Evolutionary conservation across 306 rosid species (phyloP).

Genomic region (Albizia julibrissin): DNA sequence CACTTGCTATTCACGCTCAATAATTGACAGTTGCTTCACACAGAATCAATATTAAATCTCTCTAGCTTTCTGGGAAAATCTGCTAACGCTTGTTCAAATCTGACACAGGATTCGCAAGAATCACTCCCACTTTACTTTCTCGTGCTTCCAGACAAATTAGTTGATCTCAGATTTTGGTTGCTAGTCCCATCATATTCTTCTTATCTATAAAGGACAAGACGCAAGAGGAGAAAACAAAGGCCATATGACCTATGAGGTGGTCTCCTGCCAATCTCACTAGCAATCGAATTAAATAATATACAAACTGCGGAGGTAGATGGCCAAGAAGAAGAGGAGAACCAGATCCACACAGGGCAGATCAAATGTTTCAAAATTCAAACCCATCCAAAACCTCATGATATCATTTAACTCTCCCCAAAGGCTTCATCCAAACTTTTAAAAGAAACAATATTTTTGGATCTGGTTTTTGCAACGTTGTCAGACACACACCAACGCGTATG

Average conservation of each 20-base stretch:
- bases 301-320: constrained; percentile 30
- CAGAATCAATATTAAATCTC: neutral
- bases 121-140: neutral
- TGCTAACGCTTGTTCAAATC: neutral
- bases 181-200: neutral
- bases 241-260: constrained; percentile 24
- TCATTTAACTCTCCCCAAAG: constrained; percentile 39
- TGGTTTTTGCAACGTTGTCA: constrained; percentile 33
- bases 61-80: neutral
- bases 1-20: neutral
- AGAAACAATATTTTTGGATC: constrained; percentile 38
- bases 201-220: constrained; percentile 31
- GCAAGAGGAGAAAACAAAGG: constrained; percentile 30
- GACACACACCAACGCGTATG: constrained; percentile 33
- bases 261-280: constrained; percentile 31
- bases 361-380: constrained; percentile 36
- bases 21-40: neutral
- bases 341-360: constrained; percentile 23
- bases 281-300: constrained; percentile 32
- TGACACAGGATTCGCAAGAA: neutral
- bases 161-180: neutral
- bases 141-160: constrained; percentile 7
- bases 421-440: constrained; percentile 12
- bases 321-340: constrained; percentile 28
- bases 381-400: constrained; percentile 31